Evolutionary conservation across 768 basidiomycete genomes (phyloP).

Genomic region (Amanita rubescens): DNA sequence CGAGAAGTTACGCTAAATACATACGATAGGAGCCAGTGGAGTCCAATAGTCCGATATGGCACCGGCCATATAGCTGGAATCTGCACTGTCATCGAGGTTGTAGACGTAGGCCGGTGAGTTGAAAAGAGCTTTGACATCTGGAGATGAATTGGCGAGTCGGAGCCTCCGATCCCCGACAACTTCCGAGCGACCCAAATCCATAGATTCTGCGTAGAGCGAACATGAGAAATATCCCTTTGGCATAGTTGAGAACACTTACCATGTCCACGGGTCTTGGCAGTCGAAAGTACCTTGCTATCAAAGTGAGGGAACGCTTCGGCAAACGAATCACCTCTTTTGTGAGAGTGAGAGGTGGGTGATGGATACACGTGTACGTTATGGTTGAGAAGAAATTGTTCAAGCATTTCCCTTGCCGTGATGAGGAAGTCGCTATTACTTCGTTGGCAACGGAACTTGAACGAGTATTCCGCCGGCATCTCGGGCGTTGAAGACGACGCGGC

Average conservation of each 20-base stretch:
- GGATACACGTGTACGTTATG: slow-evolving; percentile 82
- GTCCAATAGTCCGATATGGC: slow-evolving; percentile 68
- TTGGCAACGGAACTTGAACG: slow-evolving; percentile 95
- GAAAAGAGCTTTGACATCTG: slow-evolving; percentile 93
- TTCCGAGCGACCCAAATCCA: slow-evolving; percentile 67
- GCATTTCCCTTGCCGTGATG: slow-evolving; percentile 81
- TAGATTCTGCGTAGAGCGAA: slow-evolving; percentile 47
- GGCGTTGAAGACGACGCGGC: slow-evolving; percentile 13
- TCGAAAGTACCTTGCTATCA: slow-evolving; percentile 87
- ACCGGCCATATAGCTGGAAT: slow-evolving; percentile 48
- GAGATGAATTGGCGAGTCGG: slow-evolving; percentile 82
- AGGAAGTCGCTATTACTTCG: slow-evolving; percentile 92
- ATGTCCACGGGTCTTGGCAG: slow-evolving; percentile 62
- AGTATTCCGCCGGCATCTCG: slow-evolving; percentile 64
- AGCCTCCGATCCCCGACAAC: slow-evolving; percentile 66
- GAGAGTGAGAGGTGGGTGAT: slow-evolving; percentile 59
- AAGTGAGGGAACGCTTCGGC: slow-evolving; percentile 96
- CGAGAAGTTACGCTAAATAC: slow-evolving; percentile 18
- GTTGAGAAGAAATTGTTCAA: slow-evolving; percentile 84
- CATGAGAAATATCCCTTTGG: not conserved
- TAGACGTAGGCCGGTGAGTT: slow-evolving; percentile 81
- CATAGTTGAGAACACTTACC: slow-evolving; percentile 20
- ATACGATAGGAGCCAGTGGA: slow-evolving; percentile 66
- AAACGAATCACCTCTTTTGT: slow-evolving; percentile 87
- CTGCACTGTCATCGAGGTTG: slow-evolving; percentile 58